Conservation (phyloP, 2,329 filamentous ascomycete genomes). For the Zasmidium citrigriseum region DNA sequence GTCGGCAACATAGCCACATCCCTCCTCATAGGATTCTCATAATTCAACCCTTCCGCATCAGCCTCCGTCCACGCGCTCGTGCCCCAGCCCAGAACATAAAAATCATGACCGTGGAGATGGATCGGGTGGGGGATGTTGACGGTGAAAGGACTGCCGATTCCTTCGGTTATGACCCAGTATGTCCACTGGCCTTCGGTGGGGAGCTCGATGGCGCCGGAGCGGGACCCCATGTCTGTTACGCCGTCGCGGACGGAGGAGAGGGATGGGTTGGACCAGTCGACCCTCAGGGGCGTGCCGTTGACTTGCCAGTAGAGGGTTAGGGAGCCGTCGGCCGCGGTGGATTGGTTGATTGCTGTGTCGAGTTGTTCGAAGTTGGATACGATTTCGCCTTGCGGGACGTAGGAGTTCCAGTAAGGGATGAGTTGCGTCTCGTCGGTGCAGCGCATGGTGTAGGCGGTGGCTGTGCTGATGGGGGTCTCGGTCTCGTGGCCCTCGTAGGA, state of each 20-base stretch:
- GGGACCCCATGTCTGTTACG: constrained; percentile 35
- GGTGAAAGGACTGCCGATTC: constrained; percentile 27
- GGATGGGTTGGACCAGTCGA: constrained; percentile 48
- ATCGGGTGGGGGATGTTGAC: constrained; percentile 37
- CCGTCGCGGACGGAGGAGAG: constrained; percentile 44
- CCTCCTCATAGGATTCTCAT: constrained; percentile 41
- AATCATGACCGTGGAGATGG: constrained; percentile 35
- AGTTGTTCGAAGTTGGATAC: constrained; percentile 27
- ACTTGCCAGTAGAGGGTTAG: constrained; percentile 42
- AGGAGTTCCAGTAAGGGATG: constrained; percentile 41
- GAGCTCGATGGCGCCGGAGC: constrained; percentile 41
- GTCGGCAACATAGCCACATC: constrained; percentile 43
- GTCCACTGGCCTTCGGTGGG: constrained; percentile 29
- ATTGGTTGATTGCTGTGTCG: constrained; percentile 31
- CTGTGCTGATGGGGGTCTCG: constrained; percentile 32
- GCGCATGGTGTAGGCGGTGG: constrained; percentile 36
- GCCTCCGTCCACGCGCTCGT: constrained; percentile 25
- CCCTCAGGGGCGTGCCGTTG: constrained; percentile 45
- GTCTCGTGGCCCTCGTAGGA: constrained; percentile 40
- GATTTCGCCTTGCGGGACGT: constrained; percentile 34
- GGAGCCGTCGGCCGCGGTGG: constrained; percentile 29
- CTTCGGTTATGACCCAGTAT: constrained; percentile 39
- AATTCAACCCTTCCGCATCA: constrained; percentile 30
- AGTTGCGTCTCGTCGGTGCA: constrained; percentile 45
- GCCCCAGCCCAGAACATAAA: constrained; percentile 34